Base-by-base conservation (phyloP, 2,329 filamentous ascomycete genomes). In the Nemania sp. region DNA sequence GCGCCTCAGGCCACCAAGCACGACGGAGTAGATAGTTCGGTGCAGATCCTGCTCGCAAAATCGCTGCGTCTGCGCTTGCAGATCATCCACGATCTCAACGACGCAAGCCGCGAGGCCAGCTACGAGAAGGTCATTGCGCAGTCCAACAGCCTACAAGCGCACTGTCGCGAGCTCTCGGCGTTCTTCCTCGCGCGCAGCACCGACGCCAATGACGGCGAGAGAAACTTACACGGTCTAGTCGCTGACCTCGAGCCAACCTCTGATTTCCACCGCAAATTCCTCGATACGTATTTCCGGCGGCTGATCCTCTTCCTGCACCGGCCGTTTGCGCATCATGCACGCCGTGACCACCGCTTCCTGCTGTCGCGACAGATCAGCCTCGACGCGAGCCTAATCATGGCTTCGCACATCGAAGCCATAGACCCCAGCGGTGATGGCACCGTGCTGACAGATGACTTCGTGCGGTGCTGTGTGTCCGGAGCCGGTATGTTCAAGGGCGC, bases 271-370 rank as follows among this genome's bases (percentile, higher is more conserved):
- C 56, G 52, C 22, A 64, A 61, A 41, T 65, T 63, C 44, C 37
- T 66, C 1, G 65, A 68, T 46, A 57, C 61, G 12, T 65, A 65
- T 33, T 47, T 68, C 40, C 61, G 64, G 11, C 54, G 60, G 12
- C 51, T 63, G 17, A 60, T 63, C 23, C 49, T 68, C 3, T 61
- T 65, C 42, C 43, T 67, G 1, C 61, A 65, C 33, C 57, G 64
- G 5, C 62, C 64, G 0, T 68, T 64, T 45, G 55, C 58, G 19
- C 50, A 65, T 12, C 52, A 57, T 9, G 54, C 64, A 2, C 50
- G 45, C 0, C 50, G 49, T n/a, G 59, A 66, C 31, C 57, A 59
- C 8, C 60, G 59, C 11, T 66, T 61, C 48, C 57, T 64, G 7
- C 45, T 64, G 3, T 60, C 65, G 4, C 58, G 64, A n/a, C 66